phyloP scores from a whole-genome alignment of 164 flowering plant genomes.

The Vitis vinifera region DNA sequence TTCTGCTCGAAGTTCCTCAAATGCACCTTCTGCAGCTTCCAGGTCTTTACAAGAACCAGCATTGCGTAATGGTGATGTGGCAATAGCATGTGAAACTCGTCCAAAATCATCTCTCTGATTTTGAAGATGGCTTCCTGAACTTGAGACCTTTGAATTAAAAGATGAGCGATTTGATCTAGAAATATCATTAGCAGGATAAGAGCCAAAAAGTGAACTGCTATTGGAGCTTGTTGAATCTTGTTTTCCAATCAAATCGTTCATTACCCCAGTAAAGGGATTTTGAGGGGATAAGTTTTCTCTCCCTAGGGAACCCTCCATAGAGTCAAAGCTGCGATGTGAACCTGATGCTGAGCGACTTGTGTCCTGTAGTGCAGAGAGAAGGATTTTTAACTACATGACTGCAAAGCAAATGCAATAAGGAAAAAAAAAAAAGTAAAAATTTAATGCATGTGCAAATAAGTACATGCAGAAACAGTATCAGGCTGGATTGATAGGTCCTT shows the following conservation, averaged over 20 bases:
- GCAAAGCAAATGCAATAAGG: not conserved
- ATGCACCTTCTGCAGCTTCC: conserved; percentile 60
- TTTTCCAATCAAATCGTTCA: conserved; percentile 27
- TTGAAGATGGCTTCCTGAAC: conserved; percentile 28
- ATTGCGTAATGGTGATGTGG: conserved; percentile 33
- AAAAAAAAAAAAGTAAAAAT: not conserved
- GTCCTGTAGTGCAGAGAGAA: conserved; percentile 42
- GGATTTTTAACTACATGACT: conserved; percentile 1
- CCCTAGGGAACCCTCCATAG: conserved; percentile 42
- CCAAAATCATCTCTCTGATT: conserved; percentile 28
- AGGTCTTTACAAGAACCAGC: conserved; percentile 47
- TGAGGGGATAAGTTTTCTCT: conserved; percentile 35
- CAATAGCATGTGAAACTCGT: conserved; percentile 18
- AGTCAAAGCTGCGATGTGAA: conserved; percentile 55
- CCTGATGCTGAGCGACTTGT: conserved; percentile 54
- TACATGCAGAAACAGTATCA: not conserved
- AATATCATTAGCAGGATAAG: conserved; percentile 25
- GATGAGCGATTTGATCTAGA: conserved; percentile 41
- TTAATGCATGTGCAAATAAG: not conserved
- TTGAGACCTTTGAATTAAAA: conserved; percentile 34
- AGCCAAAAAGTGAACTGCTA: conserved; percentile 26
- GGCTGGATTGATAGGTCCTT: not conserved
- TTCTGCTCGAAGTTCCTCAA: conserved; percentile 64
- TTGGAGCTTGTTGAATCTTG: conserved; percentile 47
- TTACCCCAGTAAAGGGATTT: conserved; percentile 29